Evolutionary conservation across 768 basidiomycete species (phyloP), one percentile per base, ranked within the genome.

Genomic region (Serendipita sp.): DNA sequence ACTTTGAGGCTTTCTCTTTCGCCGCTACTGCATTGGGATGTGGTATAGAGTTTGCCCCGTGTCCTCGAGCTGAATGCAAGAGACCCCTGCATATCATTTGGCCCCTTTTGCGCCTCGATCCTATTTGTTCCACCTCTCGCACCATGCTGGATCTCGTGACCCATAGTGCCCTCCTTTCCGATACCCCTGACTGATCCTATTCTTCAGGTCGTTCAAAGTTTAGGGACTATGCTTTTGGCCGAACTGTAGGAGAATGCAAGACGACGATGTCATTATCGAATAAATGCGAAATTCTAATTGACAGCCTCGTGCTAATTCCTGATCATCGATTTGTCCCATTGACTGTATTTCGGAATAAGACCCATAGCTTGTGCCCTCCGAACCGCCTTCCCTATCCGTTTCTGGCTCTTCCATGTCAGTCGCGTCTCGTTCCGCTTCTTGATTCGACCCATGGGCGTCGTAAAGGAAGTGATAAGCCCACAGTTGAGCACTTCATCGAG

Each of bases 301-400:
- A 18, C 48, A 18, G n/a, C 8, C 30, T 32, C 8, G 8, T 32
- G 7, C 48, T 18, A 51, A 23, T 23, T 23, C n/a, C 34, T 60
- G 56, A 60, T 60, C 56, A 60, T 60, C 30, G 30, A 34, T 8
- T 60, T 35, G 8, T 60, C 36, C 56, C 56, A 60, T 60, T 36
- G 56, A 38, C 68, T 68, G 54, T 63, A 68, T 13, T 23, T 48
- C 4, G 91, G 88, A 63, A 95, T 82, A 65, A 91, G 72, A 45
- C 94, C 94, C 89, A 95, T 93, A 80, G 86, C 85, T 75, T 87
- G 89, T 66, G 94, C 88, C 66, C 94, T 78, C 51, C 88, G 84
- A 65, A 96, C 86, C 48, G 92, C 89, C 74, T 91, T 91, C 66
- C 83, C 88, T 3, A 96, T 69, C 66, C 79, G 78, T 48, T 90